phyloP scores from a whole-genome alignment of 306 rosid species.

The Castanospermum australe region DNA sequence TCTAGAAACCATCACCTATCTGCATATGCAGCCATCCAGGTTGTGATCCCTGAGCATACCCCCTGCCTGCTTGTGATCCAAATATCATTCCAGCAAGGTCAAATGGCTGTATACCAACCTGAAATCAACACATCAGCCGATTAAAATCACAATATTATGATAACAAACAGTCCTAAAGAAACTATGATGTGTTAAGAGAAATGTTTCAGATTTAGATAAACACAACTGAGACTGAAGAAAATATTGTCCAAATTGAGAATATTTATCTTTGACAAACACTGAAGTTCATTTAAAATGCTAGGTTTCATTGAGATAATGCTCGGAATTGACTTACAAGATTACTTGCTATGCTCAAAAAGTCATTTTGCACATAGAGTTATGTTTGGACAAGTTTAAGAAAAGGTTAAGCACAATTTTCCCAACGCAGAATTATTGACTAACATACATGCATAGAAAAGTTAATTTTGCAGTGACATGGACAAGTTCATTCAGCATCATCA shows the following conservation, averaged over 20 bases:
- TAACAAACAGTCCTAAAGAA: conserved; percentile 7
- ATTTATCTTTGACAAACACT: not conserved
- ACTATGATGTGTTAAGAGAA: not conserved
- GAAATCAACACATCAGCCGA: conserved; percentile 40
- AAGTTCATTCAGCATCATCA: not conserved
- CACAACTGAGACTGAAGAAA: not conserved
- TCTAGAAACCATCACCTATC: conserved; percentile 66
- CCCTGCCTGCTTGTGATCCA: conserved; percentile 67
- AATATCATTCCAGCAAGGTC: conserved; percentile 73
- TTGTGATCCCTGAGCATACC: conserved; percentile 61
- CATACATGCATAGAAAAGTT: not conserved
- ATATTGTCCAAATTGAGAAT: not conserved
- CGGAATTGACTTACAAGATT: not conserved
- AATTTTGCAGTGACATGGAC: conserved; percentile 4
- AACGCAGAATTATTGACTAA: not conserved
- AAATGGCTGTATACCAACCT: conserved; percentile 58
- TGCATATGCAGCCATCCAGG: conserved; percentile 94
- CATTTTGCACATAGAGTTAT: not conserved
- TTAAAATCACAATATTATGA: conserved; percentile 18
- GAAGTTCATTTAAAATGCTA: not conserved
- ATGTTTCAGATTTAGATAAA: not conserved
- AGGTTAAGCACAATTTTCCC: not conserved
- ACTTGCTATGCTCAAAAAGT: not conserved
- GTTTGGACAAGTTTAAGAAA: not conserved
- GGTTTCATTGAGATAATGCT: not conserved